Evolutionary conservation across 2,329 filamentous ascomycete species (phyloP).

Genomic region (Elsinoe australis): DNA sequence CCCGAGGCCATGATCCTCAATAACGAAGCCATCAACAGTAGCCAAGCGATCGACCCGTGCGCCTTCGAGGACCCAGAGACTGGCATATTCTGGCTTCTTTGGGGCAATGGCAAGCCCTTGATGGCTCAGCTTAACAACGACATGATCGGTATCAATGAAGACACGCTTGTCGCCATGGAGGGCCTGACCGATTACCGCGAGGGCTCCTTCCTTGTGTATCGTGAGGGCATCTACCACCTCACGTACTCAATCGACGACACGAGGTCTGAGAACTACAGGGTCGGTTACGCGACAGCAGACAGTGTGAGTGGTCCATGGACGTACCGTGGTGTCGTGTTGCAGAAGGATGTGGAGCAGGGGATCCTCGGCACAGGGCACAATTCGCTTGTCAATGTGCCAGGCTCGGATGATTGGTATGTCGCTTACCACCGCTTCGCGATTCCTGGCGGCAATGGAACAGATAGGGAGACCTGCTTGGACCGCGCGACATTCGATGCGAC

Average conservation of each 20-base stretch:
- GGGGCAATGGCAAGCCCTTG: constrained; percentile 36
- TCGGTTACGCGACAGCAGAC: constrained; percentile 41
- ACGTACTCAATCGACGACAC: constrained; percentile 46
- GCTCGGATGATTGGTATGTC: constrained; percentile 45
- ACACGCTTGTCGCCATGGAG: constrained; percentile 29
- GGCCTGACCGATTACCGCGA: constrained; percentile 42
- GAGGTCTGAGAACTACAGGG: constrained; percentile 39
- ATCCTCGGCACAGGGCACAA: constrained; percentile 43
- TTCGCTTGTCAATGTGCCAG: constrained; percentile 41
- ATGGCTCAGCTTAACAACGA: constrained; percentile 40
- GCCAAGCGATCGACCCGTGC: constrained; percentile 27
- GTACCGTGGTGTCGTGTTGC: constrained; percentile 39
- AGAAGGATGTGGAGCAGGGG: constrained; percentile 36
- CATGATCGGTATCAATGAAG: constrained; percentile 40
- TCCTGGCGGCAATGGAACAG: constrained; percentile 39
- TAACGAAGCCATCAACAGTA: constrained; percentile 23
- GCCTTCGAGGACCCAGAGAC: constrained; percentile 24
- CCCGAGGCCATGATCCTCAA: constrained; percentile 25
- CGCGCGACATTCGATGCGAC: constrained; percentile 33
- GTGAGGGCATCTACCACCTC: constrained; percentile 41
- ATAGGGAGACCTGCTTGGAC: constrained; percentile 41
- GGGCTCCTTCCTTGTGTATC: constrained; percentile 39
- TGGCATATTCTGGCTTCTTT: constrained; percentile 27
- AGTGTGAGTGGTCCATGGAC: constrained; percentile 38
- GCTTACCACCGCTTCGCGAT: constrained; percentile 45